Evolutionary conservation across 139 green algal genomes (phyloP).

Genomic region (Volvox africanus): DNA sequence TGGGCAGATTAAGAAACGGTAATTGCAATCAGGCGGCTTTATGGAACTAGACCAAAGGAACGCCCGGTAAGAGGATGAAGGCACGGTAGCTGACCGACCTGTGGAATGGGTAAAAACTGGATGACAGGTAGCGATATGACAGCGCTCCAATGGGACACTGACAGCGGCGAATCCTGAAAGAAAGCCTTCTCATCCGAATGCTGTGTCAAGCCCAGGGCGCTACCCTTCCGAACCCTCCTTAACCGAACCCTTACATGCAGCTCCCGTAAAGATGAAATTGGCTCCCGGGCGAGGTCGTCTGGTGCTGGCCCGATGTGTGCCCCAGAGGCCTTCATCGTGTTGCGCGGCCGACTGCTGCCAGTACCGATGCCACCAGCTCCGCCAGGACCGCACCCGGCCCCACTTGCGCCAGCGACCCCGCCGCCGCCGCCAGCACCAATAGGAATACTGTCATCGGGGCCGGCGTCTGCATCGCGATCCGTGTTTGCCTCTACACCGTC

Average conservation of each 20-base stretch:
- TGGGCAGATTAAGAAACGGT: too few relatives aligned
- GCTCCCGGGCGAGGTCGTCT: constrained; percentile 29
- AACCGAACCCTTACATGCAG: constrained; percentile 5
- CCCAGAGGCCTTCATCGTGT: not conserved
- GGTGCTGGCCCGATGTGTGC: constrained; percentile 37
- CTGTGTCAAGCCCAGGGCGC: too few relatives aligned
- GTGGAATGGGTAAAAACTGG: too few relatives aligned
- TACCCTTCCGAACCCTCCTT: too few relatives aligned
- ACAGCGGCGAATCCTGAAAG: too few relatives aligned
- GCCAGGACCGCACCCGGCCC: not conserved
- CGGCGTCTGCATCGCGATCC: not conserved
- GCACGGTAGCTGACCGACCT: too few relatives aligned
- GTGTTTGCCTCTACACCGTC: not conserved
- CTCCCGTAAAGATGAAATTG: not conserved
- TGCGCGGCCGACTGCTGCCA: not conserved
- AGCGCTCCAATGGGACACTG: too few relatives aligned
- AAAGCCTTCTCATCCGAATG: too few relatives aligned
- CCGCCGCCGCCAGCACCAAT: not conserved
- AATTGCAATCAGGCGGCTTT: too few relatives aligned
- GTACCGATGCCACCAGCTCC: not conserved
- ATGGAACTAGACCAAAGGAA: too few relatives aligned
- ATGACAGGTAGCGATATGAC: too few relatives aligned
- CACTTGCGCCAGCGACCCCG: not conserved
- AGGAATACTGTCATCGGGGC: not conserved
- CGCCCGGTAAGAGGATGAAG: too few relatives aligned